Evolutionary conservation across 805 yeast genomes (phyloP).

Genomic region (Wickerhamiella azymoides): DNA sequence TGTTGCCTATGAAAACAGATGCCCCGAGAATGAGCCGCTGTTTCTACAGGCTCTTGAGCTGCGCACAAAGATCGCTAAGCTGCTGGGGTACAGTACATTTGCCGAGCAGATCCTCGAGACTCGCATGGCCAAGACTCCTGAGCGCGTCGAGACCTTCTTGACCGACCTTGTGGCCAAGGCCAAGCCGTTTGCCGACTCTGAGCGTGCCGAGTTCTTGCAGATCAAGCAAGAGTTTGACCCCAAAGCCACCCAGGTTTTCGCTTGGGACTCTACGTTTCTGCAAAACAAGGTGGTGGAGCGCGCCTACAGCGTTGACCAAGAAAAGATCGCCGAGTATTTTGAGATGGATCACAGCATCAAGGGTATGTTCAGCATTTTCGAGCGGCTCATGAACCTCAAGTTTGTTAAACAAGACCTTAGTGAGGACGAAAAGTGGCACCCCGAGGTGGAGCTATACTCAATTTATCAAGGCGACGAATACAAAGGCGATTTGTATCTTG

Average conservation of each 20-base stretch:
- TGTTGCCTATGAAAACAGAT: slow-evolving; percentile 54
- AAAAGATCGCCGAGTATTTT: slow-evolving; percentile 61
- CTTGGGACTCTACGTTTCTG: slow-evolving; percentile 66
- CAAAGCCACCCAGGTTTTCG: slow-evolving; percentile 34
- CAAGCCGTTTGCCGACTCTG: slow-evolving; percentile 44
- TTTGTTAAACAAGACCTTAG: slow-evolving; percentile 42
- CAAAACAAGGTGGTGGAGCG: slow-evolving; percentile 51
- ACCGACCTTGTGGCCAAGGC: slow-evolving; percentile 46
- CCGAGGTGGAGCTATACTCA: slow-evolving; percentile 59
- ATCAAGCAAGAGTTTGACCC: slow-evolving; percentile 44
- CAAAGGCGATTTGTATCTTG: slow-evolving; percentile 68
- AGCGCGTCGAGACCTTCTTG: slow-evolving; percentile 47
- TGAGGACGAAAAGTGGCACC: slow-evolving; percentile 50
- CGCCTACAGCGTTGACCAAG: slow-evolving; percentile 58
- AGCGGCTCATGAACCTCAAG: slow-evolving; percentile 51
- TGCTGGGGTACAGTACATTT: slow-evolving; percentile 53
- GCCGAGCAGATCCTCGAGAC: slow-evolving; percentile 62
- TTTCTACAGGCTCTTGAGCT: slow-evolving; percentile 45
- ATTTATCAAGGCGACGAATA: slow-evolving; percentile 45
- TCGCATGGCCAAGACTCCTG: slow-evolving; percentile 63
- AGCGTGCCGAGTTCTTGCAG: slow-evolving; percentile 33
- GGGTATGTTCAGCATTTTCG: slow-evolving; percentile 61
- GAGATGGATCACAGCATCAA: slow-evolving; percentile 54
- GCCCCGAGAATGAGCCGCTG: slow-evolving; percentile 44
- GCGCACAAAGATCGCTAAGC: slow-evolving; percentile 47